Base-by-base conservation (phyloP, 768 basidiomycete genomes). In the Basidioascus undulatus region DNA sequence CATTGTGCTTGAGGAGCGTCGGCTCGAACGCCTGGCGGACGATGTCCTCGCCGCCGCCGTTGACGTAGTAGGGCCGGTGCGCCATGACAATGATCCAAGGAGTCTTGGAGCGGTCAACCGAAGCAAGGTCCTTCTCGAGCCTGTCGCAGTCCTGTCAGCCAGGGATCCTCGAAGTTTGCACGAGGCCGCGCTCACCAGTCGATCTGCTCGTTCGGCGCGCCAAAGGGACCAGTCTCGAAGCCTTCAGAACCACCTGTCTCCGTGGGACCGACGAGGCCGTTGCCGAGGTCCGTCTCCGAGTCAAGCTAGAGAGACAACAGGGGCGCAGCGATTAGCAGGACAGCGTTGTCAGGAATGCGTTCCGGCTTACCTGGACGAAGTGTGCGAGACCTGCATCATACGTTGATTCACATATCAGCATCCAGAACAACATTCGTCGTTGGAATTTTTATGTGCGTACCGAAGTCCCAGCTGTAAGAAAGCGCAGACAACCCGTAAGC, bases 11-110 rank as follows among this genome's bases (percentile, higher is more conserved):
- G n/a, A 49, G 23, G 43, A 51, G 48, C 24, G 50, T 34, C 5
- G n/a, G 13, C 35, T 49, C 50, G 28, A 51, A 51, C 13, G 50
- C 50, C 34, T 39, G 24, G 18, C 30, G 19, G 43, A n/a, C n/a
- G n/a, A n/a, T n/a, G n/a, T n/a, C n/a, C n/a, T n/a, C n/a, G n/a
- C n/a, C n/a, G n/a, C n/a, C n/a, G n/a, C n/a, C n/a, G n/a, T n/a
- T 27, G n/a, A n/a, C n/a, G 16, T 28, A 28, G 38, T 45, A 48
- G 15, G 49, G 49, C 21, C 48, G 44, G 40, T 55, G 53, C 6
- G 44, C 16, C 25, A 39, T 34, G 6, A 45, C 53, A 30, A 55
- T 25, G 19, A 55, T 46, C 52, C 51, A 54, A 9, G 52, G 52
- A 2, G 53, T 54, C 33, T 44, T 45, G 16, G 33, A 27, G 9